These are phyloP conservation scores for Garcia nutans DNA, from an alignment of 345 rosid genomes.

Conservation along the genomic window DNA sequence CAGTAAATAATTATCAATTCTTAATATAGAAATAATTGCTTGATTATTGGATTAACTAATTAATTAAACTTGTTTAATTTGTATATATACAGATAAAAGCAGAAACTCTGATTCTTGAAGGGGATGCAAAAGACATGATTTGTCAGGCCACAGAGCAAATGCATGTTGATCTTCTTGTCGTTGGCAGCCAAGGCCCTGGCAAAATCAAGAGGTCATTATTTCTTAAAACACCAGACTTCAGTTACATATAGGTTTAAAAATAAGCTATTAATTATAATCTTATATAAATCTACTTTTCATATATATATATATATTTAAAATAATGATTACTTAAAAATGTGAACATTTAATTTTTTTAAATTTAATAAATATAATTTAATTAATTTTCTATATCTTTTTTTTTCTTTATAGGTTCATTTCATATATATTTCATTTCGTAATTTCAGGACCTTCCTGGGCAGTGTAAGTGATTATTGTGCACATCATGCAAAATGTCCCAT, in stretches of 20 bases:
- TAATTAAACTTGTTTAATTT: not conserved
- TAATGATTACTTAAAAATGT: too few species aligned
- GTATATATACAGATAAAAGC: conserved; percentile 61
- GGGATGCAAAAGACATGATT: conserved; percentile 78
- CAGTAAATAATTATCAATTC: too few species aligned
- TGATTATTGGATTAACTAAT: too few species aligned
- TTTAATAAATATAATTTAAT: too few species aligned
- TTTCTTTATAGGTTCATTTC: too few species aligned
- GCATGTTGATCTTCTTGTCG: conserved; percentile 61
- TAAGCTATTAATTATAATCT: too few species aligned
- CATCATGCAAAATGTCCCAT: conserved; percentile 67
- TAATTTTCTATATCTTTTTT: not conserved
- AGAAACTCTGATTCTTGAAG: conserved; percentile 52
- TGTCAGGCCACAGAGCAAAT: conserved; percentile 68
- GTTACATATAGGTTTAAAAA: too few species aligned
- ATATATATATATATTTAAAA: too few species aligned
- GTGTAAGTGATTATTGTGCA: conserved; percentile 75
- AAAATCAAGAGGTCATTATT: conserved; percentile 59
- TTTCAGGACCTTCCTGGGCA: conserved; percentile 69
- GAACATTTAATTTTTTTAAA: too few species aligned
- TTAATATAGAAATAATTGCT: too few species aligned
- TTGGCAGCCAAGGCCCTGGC: conserved; percentile 79
- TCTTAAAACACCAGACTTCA: too few species aligned
- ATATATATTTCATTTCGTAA: not conserved
- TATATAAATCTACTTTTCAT: too few species aligned